Evolutionary conservation across 495 filamentous ascomycete genomes (phyloP), one percentile per base, ranked within the genome.

Genomic region (Annulohypoxylon moriforme): DNA sequence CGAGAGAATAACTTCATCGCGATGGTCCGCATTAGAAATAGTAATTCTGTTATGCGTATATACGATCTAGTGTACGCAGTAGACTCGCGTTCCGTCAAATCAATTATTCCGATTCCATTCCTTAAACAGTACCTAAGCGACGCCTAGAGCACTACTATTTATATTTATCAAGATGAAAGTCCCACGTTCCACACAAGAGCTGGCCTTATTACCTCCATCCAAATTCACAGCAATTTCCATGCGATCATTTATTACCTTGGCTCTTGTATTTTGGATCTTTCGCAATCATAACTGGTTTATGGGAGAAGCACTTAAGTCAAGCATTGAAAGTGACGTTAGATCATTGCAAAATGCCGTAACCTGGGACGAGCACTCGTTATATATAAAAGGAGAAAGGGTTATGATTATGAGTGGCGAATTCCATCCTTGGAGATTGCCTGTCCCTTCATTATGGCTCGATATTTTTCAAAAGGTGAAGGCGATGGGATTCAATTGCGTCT

Each of bases 401-500:
- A 87, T 93, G 82, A 79, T 94, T 14, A 94, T 90, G 77, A 89
- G 85, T 71, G 92, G 89, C 62, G 92, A 94, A 79, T 84, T 92
- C 36, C 91, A 93, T 71, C 90, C 90, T 1, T 93, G 85, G 75
- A 89, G 92, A 66, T 82, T 94, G 4, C 92, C 92, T 0, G 92
- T 94, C 8, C 85, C 89, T 0, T 84, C 85, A 24, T 83, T 94
- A 9, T 93, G 87, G 85, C 84, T 91, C 40, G 92, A 94, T 74
- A 76, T 94, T 27, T 89, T 95, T 75, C 89, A 94, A 72, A 95
- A 95, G 76, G 86, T 93, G 78, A 93, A 89, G 77, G 90, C 91
- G 29, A 75, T 92, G 0, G 92, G 92, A 3, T 93, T 92, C 79
- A 93, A 91, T 69, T 83, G 85, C 14, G 89, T 93, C 11, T 92